Evolutionary conservation across 2,329 filamentous ascomycete genomes (phyloP).

Genomic region (Pseudocercospora ulei): DNA sequence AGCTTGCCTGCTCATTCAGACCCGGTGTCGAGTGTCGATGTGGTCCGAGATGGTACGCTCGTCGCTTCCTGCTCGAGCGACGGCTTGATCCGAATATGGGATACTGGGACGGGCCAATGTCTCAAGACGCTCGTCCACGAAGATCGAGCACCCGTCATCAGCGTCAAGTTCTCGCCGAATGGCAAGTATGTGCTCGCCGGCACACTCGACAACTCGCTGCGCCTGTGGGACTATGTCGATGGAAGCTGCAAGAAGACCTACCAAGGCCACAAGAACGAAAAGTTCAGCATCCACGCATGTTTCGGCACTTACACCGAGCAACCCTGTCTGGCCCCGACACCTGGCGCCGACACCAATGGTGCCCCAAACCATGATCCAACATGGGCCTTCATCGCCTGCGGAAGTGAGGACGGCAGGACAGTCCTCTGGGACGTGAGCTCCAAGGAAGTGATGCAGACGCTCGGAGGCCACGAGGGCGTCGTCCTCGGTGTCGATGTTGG

Average conservation of each 20-base stretch:
- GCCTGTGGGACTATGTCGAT: constrained; percentile 90
- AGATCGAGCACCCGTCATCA: constrained; percentile 81
- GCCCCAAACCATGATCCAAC: constrained; percentile 22
- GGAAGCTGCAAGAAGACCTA: constrained; percentile 94
- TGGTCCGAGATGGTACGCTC: constrained; percentile 82
- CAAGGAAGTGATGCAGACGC: constrained; percentile 68
- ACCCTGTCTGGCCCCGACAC: constrained; percentile 14
- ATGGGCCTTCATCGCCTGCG: constrained; percentile 62
- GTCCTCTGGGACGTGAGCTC: constrained; percentile 83
- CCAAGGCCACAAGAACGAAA: constrained; percentile 76
- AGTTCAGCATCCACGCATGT: constrained; percentile 73
- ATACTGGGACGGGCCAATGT: constrained; percentile 89
- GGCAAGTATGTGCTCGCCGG: constrained; percentile 86
- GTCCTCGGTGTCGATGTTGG: constrained; percentile 54
- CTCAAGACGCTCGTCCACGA: constrained; percentile 90
- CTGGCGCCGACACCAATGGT: constrained; percentile 12
- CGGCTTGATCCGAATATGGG: constrained; percentile 88
- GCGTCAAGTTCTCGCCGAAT: constrained; percentile 87
- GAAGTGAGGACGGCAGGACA: constrained; percentile 78
- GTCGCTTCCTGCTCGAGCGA: constrained; percentile 87
- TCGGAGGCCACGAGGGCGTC: constrained; percentile 49
- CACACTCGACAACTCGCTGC: constrained; percentile 79
- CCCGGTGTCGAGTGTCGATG: constrained; percentile 86
- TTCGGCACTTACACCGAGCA: constrained; percentile 57
- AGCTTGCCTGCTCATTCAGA: constrained; percentile 90